Evolutionary conservation across 768 basidiomycete genomes (phyloP).

Genomic region (Candolleomyces eurysporus): DNA sequence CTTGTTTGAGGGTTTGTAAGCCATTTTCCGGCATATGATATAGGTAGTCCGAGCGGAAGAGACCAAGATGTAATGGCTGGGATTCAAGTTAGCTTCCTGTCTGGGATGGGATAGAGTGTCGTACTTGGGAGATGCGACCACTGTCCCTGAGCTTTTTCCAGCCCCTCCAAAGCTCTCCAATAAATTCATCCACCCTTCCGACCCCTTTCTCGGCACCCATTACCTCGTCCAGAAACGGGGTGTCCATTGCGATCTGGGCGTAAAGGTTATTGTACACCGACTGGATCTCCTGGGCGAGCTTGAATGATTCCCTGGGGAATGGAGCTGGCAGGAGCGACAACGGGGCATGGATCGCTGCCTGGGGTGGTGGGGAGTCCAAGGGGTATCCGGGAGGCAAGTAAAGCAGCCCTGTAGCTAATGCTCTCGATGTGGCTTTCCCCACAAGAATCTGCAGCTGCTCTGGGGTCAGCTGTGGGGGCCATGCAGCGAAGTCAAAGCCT

Average conservation of each 20-base stretch:
- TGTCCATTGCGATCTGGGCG: constrained; percentile 76
- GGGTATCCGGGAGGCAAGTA: constrained; percentile 63
- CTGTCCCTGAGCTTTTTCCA: constrained; percentile 77
- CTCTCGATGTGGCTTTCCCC: constrained; percentile 72
- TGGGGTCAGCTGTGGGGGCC: constrained; percentile 73
- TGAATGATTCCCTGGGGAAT: constrained; percentile 72
- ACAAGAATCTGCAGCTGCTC: constrained; percentile 59
- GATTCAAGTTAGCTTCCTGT: neutral
- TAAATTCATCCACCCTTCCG: constrained; percentile 82
- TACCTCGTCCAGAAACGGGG: constrained; percentile 74
- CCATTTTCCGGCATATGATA: constrained; percentile 55
- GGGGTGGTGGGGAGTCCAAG: constrained; percentile 47
- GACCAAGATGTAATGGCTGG: constrained; percentile 80
- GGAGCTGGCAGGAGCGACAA: constrained; percentile 86
- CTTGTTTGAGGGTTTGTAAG: constrained; percentile 71
- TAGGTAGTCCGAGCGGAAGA: constrained; percentile 95
- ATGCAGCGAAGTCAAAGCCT: constrained; percentile 49
- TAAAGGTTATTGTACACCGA: constrained; percentile 83
- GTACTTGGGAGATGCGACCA: constrained; percentile 44
- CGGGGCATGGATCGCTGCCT: constrained; percentile 87
- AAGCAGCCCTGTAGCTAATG: constrained; percentile 81
- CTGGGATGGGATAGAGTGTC: neutral
- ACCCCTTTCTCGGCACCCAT: constrained; percentile 82
- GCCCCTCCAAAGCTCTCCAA: constrained; percentile 79
- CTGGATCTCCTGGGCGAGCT: constrained; percentile 65